phyloP scores from a whole-genome alignment of 805 yeast species.

The Saturnispora sanitii region DNA sequence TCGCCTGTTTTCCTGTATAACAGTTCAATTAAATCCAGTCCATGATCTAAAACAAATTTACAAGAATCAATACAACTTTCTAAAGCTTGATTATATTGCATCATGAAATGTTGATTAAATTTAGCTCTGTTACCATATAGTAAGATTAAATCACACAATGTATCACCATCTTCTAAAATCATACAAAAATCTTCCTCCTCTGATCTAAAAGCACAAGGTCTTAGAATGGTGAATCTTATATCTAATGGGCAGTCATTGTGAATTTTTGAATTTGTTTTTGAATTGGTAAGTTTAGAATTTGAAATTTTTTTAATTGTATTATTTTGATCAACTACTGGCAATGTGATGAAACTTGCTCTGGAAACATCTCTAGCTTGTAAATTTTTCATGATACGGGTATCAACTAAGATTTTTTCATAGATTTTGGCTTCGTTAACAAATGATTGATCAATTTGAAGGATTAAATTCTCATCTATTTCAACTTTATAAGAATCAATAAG shows the following conservation, averaged over 20 bases:
- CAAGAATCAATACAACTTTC: conserved; percentile 31
- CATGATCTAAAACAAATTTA: conserved; percentile 29
- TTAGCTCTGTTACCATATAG: conserved; percentile 43
- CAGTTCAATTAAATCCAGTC: conserved; percentile 26
- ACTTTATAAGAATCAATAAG: conserved; percentile 43
- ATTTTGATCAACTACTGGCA: conserved; percentile 24
- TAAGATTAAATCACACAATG: conserved; percentile 36
- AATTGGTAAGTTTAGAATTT: background rate
- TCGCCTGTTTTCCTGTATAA: conserved; percentile 23
- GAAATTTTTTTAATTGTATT: background rate
- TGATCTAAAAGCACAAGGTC: conserved; percentile 19
- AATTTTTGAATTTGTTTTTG: conserved; percentile 12
- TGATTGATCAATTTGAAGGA: conserved; percentile 31
- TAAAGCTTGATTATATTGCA: conserved; percentile 27
- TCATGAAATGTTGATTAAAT: conserved; percentile 41
- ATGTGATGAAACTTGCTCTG: conserved; percentile 19
- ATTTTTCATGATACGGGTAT: conserved; percentile 20
- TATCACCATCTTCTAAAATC: conserved; percentile 27
- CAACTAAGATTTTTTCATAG: conserved; percentile 27
- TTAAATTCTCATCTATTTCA: conserved; percentile 33
- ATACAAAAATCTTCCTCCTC: conserved; percentile 22
- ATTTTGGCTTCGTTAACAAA: conserved; percentile 34
- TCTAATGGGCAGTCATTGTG: conserved; percentile 24
- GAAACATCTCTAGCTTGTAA: conserved; percentile 15
- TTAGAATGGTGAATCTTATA: conserved; percentile 23